Base-by-base conservation (phyloP, 495 filamentous ascomycete genomes). In the Penicillium paradoxum region DNA sequence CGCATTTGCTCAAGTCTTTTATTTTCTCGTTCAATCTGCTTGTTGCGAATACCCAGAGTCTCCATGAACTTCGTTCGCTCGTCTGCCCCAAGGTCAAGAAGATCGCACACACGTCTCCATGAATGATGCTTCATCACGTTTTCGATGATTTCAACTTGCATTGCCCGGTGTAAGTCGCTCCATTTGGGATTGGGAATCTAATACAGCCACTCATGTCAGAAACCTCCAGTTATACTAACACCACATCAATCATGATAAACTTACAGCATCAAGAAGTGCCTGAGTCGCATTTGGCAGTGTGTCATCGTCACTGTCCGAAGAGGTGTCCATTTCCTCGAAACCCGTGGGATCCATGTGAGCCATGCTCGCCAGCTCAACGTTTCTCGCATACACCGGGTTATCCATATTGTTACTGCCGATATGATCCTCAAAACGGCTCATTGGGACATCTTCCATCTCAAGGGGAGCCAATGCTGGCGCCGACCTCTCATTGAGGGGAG, bases 91-190 rank as follows among this genome's bases (percentile, higher is more conserved):
- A 78, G 38, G 0, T 56, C 66, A 21, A 78, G 64, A 53, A 60
- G 53, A 3, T 36, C 30, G 34, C 45, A 55, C 3, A 56, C 44
- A 4, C 21, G 49, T 1, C 45, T n/a, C 60, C 65, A 67, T 7
- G 15, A 56, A 33, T 49, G 18, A 10, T 19, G 29, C 14, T 62
- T 48, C n/a, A 71, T 44, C 13, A 73, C 55, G 36, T 67, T 73
- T 11, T 63, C 51, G 11, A 68, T 41, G 21, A 73, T 73, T 36
- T 77, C 73, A 0, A 67, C 52, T 53, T 71, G 65, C 19, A 77
- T 54, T 2, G 59, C 56, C 8, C 30, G 51, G 0, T 55, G 55
- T 6, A 79, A 51, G 39, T 77, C 69, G 21, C 40, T 40, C 75
- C 74, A 75, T 25, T 60, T 29, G 4, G 66, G 65, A 47, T 59